Evolutionary conservation across 306 rosid genomes (phyloP).

Genomic region (Canavalia gladiata): DNA sequence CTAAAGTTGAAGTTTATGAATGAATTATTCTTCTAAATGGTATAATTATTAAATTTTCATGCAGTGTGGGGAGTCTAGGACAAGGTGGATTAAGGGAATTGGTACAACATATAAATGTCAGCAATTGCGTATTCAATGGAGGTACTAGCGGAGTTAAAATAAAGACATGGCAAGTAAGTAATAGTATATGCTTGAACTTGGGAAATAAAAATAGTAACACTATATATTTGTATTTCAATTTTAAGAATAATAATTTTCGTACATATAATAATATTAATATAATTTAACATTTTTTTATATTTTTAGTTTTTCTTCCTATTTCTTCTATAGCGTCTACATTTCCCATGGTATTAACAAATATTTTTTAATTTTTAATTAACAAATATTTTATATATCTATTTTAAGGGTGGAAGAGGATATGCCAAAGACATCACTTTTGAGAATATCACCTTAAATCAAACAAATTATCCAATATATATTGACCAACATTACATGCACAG

Average conservation of each 20-base stretch:
- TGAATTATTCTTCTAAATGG: neutral
- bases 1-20: neutral
- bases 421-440: constrained; percentile 21
- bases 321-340: too few relatives aligned
- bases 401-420: constrained; percentile 48
- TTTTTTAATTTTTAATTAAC: neutral
- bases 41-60: neutral
- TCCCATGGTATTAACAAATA: too few relatives aligned
- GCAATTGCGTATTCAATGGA: constrained; percentile 51
- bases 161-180: constrained; percentile 60
- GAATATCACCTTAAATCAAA: constrained; percentile 36
- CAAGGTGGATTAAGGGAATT: neutral
- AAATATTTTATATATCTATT: neutral
- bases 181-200: neutral
- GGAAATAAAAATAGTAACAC: neutral
- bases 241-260: neutral
- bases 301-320: too few relatives aligned
- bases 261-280: too few relatives aligned
- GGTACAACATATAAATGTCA: constrained; percentile 45
- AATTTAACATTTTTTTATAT: too few relatives aligned
- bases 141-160: constrained; percentile 46
- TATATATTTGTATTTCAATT: neutral
- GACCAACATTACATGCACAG: constrained; percentile 46
- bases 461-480: constrained; percentile 13
- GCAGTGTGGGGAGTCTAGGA: constrained; percentile 63